Evolutionary conservation across 176 grass and related monocot species (phyloP).

Genomic region (Luzula sylvatica): DNA sequence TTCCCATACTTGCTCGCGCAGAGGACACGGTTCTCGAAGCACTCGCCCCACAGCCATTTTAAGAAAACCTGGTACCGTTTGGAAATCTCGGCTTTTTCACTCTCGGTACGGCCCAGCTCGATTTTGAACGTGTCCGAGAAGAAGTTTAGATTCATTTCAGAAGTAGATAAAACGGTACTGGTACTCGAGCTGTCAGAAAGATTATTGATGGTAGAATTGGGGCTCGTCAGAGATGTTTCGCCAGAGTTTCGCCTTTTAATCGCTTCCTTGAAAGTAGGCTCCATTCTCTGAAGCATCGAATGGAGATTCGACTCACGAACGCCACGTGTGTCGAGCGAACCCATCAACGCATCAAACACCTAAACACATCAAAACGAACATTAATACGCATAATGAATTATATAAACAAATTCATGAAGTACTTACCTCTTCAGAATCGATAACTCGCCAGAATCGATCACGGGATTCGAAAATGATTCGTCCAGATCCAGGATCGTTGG

Average conservation of each 20-base stretch:
- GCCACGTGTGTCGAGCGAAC: slow-evolving; percentile 79
- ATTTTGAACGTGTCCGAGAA: slow-evolving; percentile 64
- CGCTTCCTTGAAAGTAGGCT: slow-evolving; percentile 78
- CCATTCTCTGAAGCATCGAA: slow-evolving; percentile 80
- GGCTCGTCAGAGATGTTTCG: slow-evolving; percentile 22
- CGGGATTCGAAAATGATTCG: slow-evolving; percentile 90
- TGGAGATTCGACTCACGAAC: slow-evolving; percentile 69
- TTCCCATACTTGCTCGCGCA: slow-evolving; percentile 50
- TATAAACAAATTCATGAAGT: neutral
- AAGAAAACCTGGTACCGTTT: slow-evolving; percentile 52
- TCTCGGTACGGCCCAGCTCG: slow-evolving; percentile 48
- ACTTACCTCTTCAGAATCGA: slow-evolving; percentile 81
- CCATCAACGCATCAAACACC: slow-evolving; percentile 69
- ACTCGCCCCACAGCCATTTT: slow-evolving; percentile 81
- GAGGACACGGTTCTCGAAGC: slow-evolving; percentile 28
- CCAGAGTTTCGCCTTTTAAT: slow-evolving; percentile 32
- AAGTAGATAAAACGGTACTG: slow-evolving; percentile 41
- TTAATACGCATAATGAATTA: no score
- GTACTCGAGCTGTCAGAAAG: slow-evolving; percentile 72
- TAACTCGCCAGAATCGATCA: slow-evolving; percentile 71
- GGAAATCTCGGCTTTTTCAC: slow-evolving; percentile 50
- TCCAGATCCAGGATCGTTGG: slow-evolving; percentile 81
- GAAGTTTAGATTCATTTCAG: slow-evolving; percentile 34
- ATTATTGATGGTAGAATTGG: slow-evolving; percentile 25
- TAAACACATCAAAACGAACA: slow-evolving; percentile 19